Evolutionary conservation across 805 yeast genomes (phyloP).

Genomic region (Candida ortonii): DNA sequence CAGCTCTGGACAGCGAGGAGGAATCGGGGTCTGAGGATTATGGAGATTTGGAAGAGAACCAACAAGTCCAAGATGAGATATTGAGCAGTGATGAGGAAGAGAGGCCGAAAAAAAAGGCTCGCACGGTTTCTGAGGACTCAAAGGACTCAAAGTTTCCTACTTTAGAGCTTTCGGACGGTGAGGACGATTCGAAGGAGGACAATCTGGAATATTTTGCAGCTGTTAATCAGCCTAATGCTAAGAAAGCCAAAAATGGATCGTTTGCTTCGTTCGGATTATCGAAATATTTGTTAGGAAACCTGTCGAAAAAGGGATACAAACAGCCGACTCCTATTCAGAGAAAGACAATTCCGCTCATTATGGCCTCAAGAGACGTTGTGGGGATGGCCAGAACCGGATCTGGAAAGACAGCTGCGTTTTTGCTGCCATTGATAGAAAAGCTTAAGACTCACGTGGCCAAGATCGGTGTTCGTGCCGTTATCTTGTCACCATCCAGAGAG

Average conservation of each 20-base stretch:
- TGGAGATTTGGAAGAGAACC: constrained; percentile 28
- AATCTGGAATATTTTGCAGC: constrained; percentile 36
- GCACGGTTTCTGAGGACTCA: constrained; percentile 15
- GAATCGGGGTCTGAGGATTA: constrained; percentile 16
- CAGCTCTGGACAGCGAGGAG: constrained; percentile 24
- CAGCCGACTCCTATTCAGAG: constrained; percentile 98
- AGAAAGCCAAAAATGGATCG: constrained; percentile 71
- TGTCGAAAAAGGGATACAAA: constrained; percentile 79
- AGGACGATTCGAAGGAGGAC: constrained; percentile 40
- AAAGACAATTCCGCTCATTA: constrained; percentile 85
- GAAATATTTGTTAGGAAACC: constrained; percentile 63
- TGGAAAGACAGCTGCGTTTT: constrained; percentile 97
- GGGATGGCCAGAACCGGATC: constrained; percentile 99
- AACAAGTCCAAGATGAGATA: constrained; percentile 51
- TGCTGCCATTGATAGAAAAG: constrained; percentile 84
- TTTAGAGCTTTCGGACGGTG: constrained; percentile 46
- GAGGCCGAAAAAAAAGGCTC: constrained; percentile 34
- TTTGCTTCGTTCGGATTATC: constrained; percentile 91
- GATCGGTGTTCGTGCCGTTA: constrained; percentile 84
- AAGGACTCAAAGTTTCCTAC: constrained; percentile 34
- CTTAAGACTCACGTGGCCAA: constrained; percentile 80
- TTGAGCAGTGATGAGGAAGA: constrained; percentile 50
- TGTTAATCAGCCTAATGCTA: constrained; percentile 34
- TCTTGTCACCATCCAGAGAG: constrained; percentile 94
- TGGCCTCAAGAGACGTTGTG: constrained; percentile 89